Evolutionary conservation across 106 monocot genomes (phyloP).

Genomic region (Chionographis japonica): DNA sequence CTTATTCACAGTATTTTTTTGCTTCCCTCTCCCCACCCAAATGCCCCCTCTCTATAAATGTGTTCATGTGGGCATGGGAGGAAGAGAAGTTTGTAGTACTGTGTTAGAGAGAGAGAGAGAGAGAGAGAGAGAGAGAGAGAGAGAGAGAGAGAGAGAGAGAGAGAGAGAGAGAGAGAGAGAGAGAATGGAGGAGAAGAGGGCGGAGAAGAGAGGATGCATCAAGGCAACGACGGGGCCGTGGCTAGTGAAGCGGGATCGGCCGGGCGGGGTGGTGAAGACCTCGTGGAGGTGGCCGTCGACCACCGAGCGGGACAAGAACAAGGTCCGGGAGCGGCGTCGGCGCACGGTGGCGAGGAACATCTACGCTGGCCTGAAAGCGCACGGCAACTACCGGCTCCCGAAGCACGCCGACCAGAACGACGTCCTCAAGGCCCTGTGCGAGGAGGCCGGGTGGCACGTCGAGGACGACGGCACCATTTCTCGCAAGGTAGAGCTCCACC

Average conservation of each 20-base stretch:
- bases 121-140: neutral
- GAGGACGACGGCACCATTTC: conserved; percentile 43
- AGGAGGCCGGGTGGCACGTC: conserved; percentile 45
- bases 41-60: too few species aligned
- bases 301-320: conserved; percentile 41
- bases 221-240: conserved; percentile 35
- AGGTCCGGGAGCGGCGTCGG: conserved; percentile 28
- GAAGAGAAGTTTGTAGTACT: too few species aligned
- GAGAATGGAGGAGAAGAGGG: conserved; percentile 6
- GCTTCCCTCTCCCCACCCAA: too few species aligned
- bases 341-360: conserved; percentile 38
- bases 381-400: conserved; percentile 31
- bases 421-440: conserved; percentile 42
- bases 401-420: conserved; percentile 57
- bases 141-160: conserved; percentile 1
- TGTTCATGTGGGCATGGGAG: too few species aligned
- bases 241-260: conserved; percentile 25
- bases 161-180: neutral
- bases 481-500: conserved; percentile 15
- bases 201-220: conserved; percentile 35
- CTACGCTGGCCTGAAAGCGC: conserved; percentile 26
- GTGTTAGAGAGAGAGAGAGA: neutral
- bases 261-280: conserved; percentile 17
- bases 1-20: too few species aligned
- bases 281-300: conserved; percentile 33